Percentiles rank a stretch among this genome's conserved stretches.
Conservation (phyloP, 345 rosid genomes). For the Rubroshorea leprosula region DNA sequence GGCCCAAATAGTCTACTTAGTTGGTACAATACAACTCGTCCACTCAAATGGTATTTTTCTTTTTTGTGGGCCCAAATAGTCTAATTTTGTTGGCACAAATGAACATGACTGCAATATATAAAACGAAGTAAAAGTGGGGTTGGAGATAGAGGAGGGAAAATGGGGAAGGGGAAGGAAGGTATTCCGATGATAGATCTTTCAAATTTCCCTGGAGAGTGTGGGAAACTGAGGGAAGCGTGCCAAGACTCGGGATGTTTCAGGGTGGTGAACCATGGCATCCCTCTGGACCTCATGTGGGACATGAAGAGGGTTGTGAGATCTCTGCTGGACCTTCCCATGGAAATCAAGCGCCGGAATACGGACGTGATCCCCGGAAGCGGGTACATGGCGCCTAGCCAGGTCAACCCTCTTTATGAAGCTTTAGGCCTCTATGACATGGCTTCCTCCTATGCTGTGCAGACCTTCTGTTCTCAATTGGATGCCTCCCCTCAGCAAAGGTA, state of each 20-base stretch:
- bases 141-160: too few species aligned
- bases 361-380: constrained; percentile 78
- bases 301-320: too few species aligned
- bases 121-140: too few species aligned
- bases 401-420: constrained; percentile 79
- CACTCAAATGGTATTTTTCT: too few species aligned
- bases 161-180: not conserved
- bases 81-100: too few species aligned
- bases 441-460: constrained; percentile 46
- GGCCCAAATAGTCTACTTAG: too few species aligned
- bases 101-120: constrained; percentile 33
- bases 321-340: too few species aligned
- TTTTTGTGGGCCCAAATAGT: too few species aligned
- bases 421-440: constrained; percentile 70
- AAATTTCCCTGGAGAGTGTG: constrained; percentile 26
- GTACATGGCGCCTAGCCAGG: constrained; percentile 41
- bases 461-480: too few species aligned
- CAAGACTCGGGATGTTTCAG: constrained; percentile 84
- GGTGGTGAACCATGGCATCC: constrained; percentile 55
- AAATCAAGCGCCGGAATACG: too few species aligned
- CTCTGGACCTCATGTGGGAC: too few species aligned
- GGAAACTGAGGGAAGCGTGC: constrained; percentile 47
- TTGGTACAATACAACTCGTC: too few species aligned
- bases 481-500: constrained; percentile 64
- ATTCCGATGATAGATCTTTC: constrained; percentile 40